These are phyloP conservation scores for Pseudogymnoascus sp. DNA, from an alignment of 2,329 filamentous ascomycete genomes.

Conservation along the genomic window DNA sequence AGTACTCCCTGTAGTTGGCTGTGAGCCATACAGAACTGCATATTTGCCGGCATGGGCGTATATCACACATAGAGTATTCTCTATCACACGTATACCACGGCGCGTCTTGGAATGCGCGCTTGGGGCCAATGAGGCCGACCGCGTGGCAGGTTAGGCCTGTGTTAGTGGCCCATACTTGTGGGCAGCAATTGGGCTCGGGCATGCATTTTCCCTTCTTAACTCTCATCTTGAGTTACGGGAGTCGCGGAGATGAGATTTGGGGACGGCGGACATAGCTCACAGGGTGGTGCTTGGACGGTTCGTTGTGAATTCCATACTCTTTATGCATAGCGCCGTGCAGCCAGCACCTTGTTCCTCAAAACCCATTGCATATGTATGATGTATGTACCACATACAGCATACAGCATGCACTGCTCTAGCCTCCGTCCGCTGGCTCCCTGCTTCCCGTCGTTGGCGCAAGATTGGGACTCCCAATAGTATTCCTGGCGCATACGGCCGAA, in stretches of 20 bases:
- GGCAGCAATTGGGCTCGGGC: not conserved
- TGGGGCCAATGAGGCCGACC: conserved; percentile 1
- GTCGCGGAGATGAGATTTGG: not conserved
- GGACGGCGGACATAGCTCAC: not conserved
- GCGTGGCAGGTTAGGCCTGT: not conserved
- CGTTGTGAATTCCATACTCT: conserved; percentile 1
- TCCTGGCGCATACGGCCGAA: not conserved
- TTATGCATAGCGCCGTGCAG: not conserved
- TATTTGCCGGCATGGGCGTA: conserved; percentile 3
- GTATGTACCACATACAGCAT: not conserved
- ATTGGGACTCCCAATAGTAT: not conserved
- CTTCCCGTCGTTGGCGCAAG: not conserved
- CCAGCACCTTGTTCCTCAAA: not conserved
- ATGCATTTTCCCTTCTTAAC: not conserved
- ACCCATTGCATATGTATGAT: conserved; percentile 1
- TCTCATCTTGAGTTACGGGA: conserved; percentile 1
- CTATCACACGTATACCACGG: not conserved
- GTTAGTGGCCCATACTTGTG: conserved; percentile 1
- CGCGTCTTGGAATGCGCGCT: not conserved
- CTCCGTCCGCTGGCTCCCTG: not conserved
- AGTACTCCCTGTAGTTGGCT: not conserved
- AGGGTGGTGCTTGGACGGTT: not conserved
- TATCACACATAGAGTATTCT: conserved; percentile 1
- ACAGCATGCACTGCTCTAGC: conserved; percentile 6
- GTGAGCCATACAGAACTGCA: not conserved